phyloP scores from a whole-genome alignment of 192 early-diverging fungal genomes.

The Coemansia sp. region DNA sequence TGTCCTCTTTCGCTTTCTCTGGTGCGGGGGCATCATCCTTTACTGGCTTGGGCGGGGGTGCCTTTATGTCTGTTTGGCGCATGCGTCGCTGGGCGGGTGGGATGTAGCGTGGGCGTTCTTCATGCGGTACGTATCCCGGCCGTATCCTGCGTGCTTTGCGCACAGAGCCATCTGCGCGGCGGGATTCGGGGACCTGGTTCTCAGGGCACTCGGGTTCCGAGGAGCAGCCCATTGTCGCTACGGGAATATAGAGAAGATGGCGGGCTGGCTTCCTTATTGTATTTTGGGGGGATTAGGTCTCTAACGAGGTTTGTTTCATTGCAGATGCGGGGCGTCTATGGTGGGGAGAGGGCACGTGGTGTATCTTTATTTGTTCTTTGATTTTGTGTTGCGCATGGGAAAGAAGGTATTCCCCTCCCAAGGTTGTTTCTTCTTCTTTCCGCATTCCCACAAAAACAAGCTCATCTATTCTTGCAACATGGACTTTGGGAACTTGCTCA shows the following conservation, averaged over 20 bases:
- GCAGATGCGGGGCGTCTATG: too few species aligned
- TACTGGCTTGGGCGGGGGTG: neutral
- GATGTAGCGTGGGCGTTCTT: constrained; percentile 6
- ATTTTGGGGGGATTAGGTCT: too few species aligned
- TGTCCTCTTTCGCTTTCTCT: neutral
- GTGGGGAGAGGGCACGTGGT: too few species aligned
- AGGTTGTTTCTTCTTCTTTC: neutral
- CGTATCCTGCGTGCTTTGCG: constrained; percentile 21
- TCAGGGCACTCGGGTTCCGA: neutral
- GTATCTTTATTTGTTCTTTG: neutral
- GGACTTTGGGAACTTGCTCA: constrained; percentile 34
- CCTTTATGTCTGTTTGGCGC: too few species aligned
- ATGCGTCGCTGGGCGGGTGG: constrained; percentile 12
- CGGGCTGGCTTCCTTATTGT: neutral
- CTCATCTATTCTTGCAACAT: constrained; percentile 1
- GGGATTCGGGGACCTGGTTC: constrained; percentile 6
- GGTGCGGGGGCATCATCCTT: neutral
- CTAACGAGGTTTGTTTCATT: too few species aligned
- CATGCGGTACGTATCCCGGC: constrained; percentile 14
- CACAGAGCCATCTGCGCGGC: constrained; percentile 17
- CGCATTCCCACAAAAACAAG: neutral
- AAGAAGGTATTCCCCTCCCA: neutral
- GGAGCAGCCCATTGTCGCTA: neutral
- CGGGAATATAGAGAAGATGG: neutral
- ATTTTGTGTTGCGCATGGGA: neutral